These are phyloP conservation scores for Nemophila menziesii DNA, from an alignment of 257 asterid species.

Conservation along the genomic window DNA sequence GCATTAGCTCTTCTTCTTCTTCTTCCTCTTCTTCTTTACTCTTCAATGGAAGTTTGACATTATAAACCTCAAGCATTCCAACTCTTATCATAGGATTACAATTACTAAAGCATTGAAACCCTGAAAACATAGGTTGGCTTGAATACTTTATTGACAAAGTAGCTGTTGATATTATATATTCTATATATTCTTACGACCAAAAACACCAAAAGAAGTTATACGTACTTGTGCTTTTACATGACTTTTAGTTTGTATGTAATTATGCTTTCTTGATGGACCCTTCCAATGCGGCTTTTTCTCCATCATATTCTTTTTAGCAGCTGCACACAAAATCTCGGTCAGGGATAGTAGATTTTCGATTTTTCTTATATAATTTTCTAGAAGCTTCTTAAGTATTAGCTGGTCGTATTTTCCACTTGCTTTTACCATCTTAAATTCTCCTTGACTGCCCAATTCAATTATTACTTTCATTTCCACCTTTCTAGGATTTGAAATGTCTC, in stretches of 20 bases:
- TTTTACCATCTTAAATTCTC: conserved; percentile 74
- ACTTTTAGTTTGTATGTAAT: conserved; percentile 93
- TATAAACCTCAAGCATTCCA: too few species aligned
- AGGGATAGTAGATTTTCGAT: conserved; percentile 45
- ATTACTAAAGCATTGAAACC: too few species aligned
- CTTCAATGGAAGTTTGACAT: too few species aligned
- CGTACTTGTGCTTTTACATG: too few species aligned
- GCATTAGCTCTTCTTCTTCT: too few species aligned
- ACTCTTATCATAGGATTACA: too few species aligned
- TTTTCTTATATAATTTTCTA: conserved; percentile 62
- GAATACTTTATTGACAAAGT: too few species aligned
- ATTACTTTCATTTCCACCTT: conserved; percentile 51
- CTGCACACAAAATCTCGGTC: conserved; percentile 51
- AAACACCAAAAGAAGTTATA: too few species aligned
- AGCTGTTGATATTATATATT: too few species aligned
- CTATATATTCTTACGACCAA: too few species aligned
- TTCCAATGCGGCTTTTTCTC: conserved; percentile 75
- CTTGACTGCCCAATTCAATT: conserved; percentile 54
- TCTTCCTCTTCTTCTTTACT: too few species aligned
- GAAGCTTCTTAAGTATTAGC: conserved; percentile 38
- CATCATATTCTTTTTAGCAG: conserved; percentile 73
- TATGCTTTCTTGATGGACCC: conserved; percentile 85
- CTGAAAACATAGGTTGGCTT: too few species aligned
- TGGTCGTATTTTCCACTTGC: conserved; percentile 54
- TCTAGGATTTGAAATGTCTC: conserved; percentile 44